A percentile compares a stretch with the other conserved stretches of the same genome.
phyloP scores from a whole-genome alignment of 345 rosid species.

The Populus simonii region DNA sequence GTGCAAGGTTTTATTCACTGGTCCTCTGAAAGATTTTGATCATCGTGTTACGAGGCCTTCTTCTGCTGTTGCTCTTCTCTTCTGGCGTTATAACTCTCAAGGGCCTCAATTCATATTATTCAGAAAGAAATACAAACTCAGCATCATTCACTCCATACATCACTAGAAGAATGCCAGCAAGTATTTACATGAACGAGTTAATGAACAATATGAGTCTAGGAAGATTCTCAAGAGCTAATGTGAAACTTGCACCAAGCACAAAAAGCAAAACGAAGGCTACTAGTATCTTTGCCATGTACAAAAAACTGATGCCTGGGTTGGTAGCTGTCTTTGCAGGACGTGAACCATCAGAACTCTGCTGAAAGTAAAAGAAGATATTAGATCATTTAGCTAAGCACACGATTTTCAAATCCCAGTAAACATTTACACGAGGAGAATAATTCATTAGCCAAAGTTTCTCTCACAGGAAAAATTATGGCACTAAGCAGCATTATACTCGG shows the following conservation, averaged over 20 bases:
- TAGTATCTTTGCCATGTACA: slow-evolving; percentile 56
- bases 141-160: too few relatives aligned
- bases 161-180: neutral
- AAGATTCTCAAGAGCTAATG: slow-evolving; percentile 77
- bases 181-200: slow-evolving; percentile 39
- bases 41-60: neutral
- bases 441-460: neutral
- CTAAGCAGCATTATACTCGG: too few relatives aligned
- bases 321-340: slow-evolving; percentile 9
- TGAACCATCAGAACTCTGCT: slow-evolving; percentile 35
- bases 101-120: neutral
- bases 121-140: neutral
- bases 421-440: neutral
- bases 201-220: slow-evolving; percentile 49
- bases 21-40: too few relatives aligned
- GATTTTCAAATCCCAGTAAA: neutral
- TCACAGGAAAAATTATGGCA: neutral
- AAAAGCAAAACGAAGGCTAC: slow-evolving; percentile 64
- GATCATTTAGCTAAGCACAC: neutral
- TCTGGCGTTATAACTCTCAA: neutral
- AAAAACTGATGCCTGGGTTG: slow-evolving; percentile 16
- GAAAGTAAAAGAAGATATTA: neutral
- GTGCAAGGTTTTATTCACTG: too few relatives aligned
- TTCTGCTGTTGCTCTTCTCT: neutral
- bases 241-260: slow-evolving; percentile 59